phyloP scores from a whole-genome alignment of 495 filamentous ascomycete species.

The Margaritispora aquatica region DNA sequence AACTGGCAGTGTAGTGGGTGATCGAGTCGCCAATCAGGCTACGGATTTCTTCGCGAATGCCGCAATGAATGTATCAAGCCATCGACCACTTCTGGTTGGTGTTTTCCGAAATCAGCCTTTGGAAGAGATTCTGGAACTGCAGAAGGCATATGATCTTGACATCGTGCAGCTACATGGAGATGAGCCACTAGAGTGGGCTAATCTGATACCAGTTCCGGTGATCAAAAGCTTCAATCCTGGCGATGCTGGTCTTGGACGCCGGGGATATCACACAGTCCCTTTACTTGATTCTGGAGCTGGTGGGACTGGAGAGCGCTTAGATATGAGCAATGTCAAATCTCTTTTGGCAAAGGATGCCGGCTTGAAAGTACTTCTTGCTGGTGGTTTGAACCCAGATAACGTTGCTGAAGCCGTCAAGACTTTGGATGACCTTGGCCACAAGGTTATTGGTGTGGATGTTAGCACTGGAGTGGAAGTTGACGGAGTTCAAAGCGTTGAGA shows the following conservation, averaged over 20 bases:
- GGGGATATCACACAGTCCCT: conserved; percentile 78
- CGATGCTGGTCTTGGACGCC: conserved; percentile 60
- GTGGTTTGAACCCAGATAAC: conserved; percentile 73
- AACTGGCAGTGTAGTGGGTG: conserved; percentile 16
- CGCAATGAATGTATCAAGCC: conserved; percentile 29
- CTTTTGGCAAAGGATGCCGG: conserved; percentile 51
- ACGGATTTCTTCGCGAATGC: conserved; percentile 40
- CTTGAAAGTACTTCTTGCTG: conserved; percentile 70
- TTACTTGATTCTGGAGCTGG: conserved; percentile 82
- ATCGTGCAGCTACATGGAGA: conserved; percentile 87
- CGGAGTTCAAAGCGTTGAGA: conserved; percentile 73
- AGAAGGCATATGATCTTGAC: conserved; percentile 73
- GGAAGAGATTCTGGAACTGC: conserved; percentile 68
- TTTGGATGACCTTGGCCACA: conserved; percentile 45
- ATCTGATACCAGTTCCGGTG: conserved; percentile 80
- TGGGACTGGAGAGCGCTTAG: conserved; percentile 70
- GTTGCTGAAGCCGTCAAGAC: conserved; percentile 55
- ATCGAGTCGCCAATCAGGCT: conserved; percentile 28
- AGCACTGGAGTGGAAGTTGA: conserved; percentile 88
- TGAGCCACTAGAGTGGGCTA: conserved; percentile 89
- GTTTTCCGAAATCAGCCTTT: conserved; percentile 92
- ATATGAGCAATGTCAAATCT: conserved; percentile 55
- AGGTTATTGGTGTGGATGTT: conserved; percentile 81
- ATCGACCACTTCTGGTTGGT: conserved; percentile 76
- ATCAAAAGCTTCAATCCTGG: conserved; percentile 73